These are phyloP conservation scores for Neonectria hederae DNA, from an alignment of 2,329 filamentous ascomycete genomes.

Conservation along the genomic window DNA sequence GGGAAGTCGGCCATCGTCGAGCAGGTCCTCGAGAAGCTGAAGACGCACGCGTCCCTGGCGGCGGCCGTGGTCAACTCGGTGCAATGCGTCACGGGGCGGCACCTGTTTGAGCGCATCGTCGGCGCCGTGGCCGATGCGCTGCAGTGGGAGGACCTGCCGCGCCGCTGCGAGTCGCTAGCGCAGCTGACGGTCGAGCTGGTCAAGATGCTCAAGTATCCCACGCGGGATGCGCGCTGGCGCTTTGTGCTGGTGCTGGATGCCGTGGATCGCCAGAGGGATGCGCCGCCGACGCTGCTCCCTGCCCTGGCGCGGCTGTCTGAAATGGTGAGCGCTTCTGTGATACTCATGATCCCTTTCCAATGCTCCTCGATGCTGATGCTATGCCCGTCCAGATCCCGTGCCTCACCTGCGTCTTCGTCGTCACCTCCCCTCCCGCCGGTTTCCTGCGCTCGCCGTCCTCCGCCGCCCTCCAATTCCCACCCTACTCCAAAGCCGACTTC, in stretches of 20 bases:
- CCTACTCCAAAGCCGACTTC: slow-evolving; percentile 84
- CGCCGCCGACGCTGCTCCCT: slow-evolving; percentile 79
- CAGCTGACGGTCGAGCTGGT: slow-evolving; percentile 78
- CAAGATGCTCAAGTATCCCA: slow-evolving; percentile 64
- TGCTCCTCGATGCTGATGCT: slow-evolving; percentile 9
- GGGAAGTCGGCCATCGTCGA: slow-evolving; percentile 81
- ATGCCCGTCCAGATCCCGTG: slow-evolving; percentile 71
- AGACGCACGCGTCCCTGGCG: slow-evolving; percentile 34
- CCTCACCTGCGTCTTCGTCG: slow-evolving; percentile 80
- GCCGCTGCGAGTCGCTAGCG: slow-evolving; percentile 82
- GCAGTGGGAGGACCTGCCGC: slow-evolving; percentile 57
- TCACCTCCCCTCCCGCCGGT: slow-evolving; percentile 74
- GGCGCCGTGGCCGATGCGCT: slow-evolving; percentile 66
- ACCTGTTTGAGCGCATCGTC: slow-evolving; percentile 78
- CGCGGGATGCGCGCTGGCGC: slow-evolving; percentile 55
- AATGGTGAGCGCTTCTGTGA: slow-evolving; percentile 64
- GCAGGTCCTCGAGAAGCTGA: slow-evolving; percentile 51
- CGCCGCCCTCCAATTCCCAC: slow-evolving; percentile 82
- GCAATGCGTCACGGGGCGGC: slow-evolving; percentile 81
- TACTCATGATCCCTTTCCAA: slow-evolving; percentile 16
- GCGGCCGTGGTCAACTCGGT: slow-evolving; percentile 73
- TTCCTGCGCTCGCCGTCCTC: slow-evolving; percentile 75
- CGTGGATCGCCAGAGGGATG: slow-evolving; percentile 85
- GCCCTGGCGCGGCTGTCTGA: slow-evolving; percentile 85
- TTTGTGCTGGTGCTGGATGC: slow-evolving; percentile 90